Base-by-base conservation (phyloP, 768 basidiomycete genomes). In the Panellus pusillus region DNA sequence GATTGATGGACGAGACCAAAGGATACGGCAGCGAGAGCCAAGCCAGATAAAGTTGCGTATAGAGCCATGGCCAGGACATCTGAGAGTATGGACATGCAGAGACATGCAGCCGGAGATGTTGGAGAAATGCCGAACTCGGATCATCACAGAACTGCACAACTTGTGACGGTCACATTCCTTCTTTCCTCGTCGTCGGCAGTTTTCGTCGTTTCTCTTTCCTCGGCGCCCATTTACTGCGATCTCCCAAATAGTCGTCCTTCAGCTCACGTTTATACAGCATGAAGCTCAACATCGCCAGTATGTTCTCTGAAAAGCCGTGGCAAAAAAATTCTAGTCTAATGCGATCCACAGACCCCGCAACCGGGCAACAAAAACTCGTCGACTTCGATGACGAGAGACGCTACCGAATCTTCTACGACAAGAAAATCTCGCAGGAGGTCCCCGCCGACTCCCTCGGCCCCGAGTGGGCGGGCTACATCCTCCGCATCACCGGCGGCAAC, bases 231-330 rank as follows among this genome's bases (percentile, higher is more conserved):
- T 3, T 35, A 35, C 14, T 14, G 14, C 32, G 11, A 35, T 35
- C 7, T 35, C 32, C 32, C 32, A 35, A 32, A 8, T 14, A 7
- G 9, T 11, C 32, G 32, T 35, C 32, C 32, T 35, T 35, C 32
- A 24, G 24, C n/a, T 53, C 9, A 20, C 44, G 24, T 20, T n/a
- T 8, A 37, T 37, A 12, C 58, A 91, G 79, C 70, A 97, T 97
- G 95, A 96, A 97, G 86, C 77, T 97, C 78, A 96, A 96, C 81
- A 90, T 98, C 72, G 91, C 95, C 74, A 93, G 91, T 93, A 71
- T 77, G 90, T 53, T 29, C 36, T 76, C 58, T 59, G 31, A 39
- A 9, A 58, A 17, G 28, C 47, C 28, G 53, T 49, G 41, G 39
- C 39, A 47, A 54, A 47, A 44, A 36, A 41, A 17, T 54, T 52